Percentiles rank a stretch among this genome's conserved stretches.
Evolutionary conservation across 2,329 filamentous ascomycete species (phyloP).

Genomic region (Aureobasidium subglaciale): DNA sequence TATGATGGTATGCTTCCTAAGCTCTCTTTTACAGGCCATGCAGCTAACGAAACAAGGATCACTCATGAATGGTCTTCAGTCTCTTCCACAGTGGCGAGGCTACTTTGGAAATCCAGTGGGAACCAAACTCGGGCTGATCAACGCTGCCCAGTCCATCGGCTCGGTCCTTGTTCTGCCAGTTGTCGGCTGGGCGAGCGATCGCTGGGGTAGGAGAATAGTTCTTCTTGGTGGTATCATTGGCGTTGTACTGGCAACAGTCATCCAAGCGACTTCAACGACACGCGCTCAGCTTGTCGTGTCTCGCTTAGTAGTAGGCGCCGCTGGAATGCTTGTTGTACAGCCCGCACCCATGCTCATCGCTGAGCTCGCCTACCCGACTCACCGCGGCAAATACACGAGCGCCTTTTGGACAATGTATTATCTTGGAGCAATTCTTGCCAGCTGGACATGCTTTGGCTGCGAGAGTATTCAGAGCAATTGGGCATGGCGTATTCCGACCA

Average conservation of each 20-base stretch:
- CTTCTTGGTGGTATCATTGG: slow-evolving; percentile 32
- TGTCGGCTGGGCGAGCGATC: slow-evolving; percentile 33
- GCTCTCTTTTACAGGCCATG: neutral
- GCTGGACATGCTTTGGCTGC: slow-evolving; percentile 58
- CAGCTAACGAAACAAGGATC: slow-evolving; percentile 20
- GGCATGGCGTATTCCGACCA: slow-evolving; percentile 46
- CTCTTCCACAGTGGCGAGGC: slow-evolving; percentile 34
- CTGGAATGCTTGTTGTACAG: slow-evolving; percentile 28
- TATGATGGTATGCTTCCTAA: slow-evolving; percentile 34
- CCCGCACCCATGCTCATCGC: slow-evolving; percentile 30
- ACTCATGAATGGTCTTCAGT: slow-evolving; percentile 42
- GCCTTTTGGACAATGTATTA: slow-evolving; percentile 46
- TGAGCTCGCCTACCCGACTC: slow-evolving; percentile 39
- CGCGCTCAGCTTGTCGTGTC: slow-evolving; percentile 31
- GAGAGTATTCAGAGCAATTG: slow-evolving; percentile 45
- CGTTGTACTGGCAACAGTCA: slow-evolving; percentile 28
- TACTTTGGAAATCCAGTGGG: slow-evolving; percentile 36
- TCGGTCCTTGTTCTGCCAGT: slow-evolving; percentile 34
- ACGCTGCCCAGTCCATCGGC: slow-evolving; percentile 34
- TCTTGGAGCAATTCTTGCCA: slow-evolving; percentile 49
- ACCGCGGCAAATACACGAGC: slow-evolving; percentile 30
- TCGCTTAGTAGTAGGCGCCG: slow-evolving; percentile 33
- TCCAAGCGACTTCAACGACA: slow-evolving; percentile 26
- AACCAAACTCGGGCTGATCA: slow-evolving; percentile 33
- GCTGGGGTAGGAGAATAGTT: slow-evolving; percentile 35